phyloP scores from a whole-genome alignment of 306 rosid genomes.

The Sicyos edulis region DNA sequence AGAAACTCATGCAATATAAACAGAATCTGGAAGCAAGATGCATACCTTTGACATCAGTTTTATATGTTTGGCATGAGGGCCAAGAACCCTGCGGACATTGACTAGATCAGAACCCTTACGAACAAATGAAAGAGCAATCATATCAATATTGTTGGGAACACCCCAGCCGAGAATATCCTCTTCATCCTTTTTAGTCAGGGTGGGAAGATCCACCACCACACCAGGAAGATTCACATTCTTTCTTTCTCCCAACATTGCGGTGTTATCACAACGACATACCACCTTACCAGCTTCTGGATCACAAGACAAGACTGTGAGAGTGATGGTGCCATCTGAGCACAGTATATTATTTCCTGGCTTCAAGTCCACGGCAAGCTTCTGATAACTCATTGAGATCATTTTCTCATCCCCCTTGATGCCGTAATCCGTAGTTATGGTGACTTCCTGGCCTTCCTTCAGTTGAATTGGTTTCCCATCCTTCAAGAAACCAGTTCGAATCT shows the following conservation, averaged over 20 bases:
- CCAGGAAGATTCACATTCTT: conserved; percentile 97
- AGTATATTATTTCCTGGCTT: conserved; percentile 81
- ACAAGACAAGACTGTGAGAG: conserved; percentile 72
- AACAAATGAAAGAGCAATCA: conserved; percentile 97
- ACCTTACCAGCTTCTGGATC: conserved; percentile 59
- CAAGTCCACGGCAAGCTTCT: conserved; percentile 71
- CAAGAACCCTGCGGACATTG: conserved; percentile 80
- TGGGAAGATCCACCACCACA: conserved; percentile 89
- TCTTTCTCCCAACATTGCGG: conserved; percentile 81
- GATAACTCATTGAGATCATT: conserved; percentile 84
- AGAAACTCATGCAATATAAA: conserved; percentile 9
- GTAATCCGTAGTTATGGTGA: conserved; percentile 74
- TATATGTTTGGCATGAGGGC: conserved; percentile 70
- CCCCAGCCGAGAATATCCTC: conserved; percentile 93
- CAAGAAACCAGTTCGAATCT: conserved; percentile 90
- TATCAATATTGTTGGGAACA: conserved; percentile 87
- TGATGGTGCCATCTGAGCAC: conserved; percentile 87
- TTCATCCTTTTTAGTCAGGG: conserved; percentile 86
- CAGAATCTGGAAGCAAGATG: conserved; percentile 17
- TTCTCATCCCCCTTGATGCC: conserved; percentile 59
- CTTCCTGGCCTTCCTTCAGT: conserved; percentile 88
- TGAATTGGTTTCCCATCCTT: conserved; percentile 77
- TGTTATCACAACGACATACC: conserved; percentile 80
- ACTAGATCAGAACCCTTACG: conserved; percentile 95
- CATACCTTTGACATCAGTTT: conserved; percentile 85